Conservation (phyloP, 2,329 filamentous ascomycete genomes). For the Xylariomycetidae sp. region DNA sequence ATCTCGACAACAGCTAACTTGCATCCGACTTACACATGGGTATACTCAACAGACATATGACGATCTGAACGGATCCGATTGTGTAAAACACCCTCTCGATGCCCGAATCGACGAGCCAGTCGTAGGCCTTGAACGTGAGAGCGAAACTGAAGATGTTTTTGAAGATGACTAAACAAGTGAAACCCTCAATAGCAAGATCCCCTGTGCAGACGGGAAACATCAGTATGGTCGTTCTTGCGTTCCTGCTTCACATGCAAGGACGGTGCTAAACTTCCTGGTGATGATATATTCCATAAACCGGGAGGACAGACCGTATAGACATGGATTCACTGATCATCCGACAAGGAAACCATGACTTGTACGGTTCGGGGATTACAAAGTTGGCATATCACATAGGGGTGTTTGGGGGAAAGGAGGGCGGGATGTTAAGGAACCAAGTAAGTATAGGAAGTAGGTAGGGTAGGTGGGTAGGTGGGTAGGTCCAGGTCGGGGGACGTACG, state of each 20-base stretch:
- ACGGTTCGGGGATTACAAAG: too few species aligned
- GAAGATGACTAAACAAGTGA: conserved; percentile 86
- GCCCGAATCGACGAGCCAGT: conserved; percentile 71
- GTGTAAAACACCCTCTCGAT: conserved; percentile 60
- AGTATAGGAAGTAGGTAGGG: neutral
- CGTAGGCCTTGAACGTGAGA: conserved; percentile 76
- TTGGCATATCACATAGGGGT: too few species aligned
- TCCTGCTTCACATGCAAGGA: too few species aligned
- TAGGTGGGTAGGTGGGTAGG: conserved; percentile 3
- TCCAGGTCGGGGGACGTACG: conserved; percentile 60
- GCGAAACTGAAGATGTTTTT: conserved; percentile 92
- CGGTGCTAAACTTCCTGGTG: too few species aligned
- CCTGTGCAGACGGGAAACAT: conserved; percentile 47
- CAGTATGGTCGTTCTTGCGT: too few species aligned
- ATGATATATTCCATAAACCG: too few species aligned
- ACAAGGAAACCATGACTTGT: too few species aligned
- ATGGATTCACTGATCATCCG: too few species aligned
- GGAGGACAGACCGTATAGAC: too few species aligned
- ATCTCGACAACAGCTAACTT: neutral
- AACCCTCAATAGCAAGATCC: conserved; percentile 79
- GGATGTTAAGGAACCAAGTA: too few species aligned
- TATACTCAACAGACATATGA: conserved; percentile 68
- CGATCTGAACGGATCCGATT: conserved; percentile 73
- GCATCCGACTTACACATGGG: conserved; percentile 74
- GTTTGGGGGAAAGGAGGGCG: too few species aligned